Percentiles rank a stretch among this genome's conserved stretches.
Conservation (phyloP, 1,139 yeast species). For the Saccharomyces uvarum region DNA sequence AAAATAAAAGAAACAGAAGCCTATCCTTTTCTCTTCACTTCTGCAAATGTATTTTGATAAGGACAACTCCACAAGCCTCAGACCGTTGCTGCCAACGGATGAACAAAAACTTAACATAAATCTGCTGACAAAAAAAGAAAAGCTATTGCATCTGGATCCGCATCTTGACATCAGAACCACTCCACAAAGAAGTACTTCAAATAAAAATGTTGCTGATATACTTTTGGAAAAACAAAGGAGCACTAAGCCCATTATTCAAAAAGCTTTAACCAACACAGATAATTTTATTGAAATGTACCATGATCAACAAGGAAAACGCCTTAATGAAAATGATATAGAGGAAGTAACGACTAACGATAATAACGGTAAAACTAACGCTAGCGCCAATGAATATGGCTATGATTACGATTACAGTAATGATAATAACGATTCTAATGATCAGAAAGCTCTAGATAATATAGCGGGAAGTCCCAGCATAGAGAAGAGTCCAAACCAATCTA, state of each 20-base stretch:
- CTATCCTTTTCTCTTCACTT: background rate
- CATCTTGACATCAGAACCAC: constrained; percentile 3
- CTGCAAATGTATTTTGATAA: constrained; percentile 3
- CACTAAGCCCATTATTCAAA: constrained; percentile 12
- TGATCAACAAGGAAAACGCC: constrained; percentile 4
- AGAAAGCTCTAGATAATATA: background rate
- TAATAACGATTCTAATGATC: constrained; percentile 42
- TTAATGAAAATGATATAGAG: constrained; percentile 6
- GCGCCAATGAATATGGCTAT: constrained; percentile 3
- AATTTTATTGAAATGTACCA: constrained; percentile 22
- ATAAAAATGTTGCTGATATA: constrained; percentile 15
- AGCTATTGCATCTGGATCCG: background rate
- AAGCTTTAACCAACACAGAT: constrained; percentile 24
- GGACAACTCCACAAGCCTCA: constrained; percentile 5
- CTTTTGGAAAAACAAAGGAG: constrained; percentile 5
- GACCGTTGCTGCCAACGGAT: constrained; percentile 24
- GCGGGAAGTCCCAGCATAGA: background rate
- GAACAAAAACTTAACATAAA: constrained; percentile 13
- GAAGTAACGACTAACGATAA: constrained; percentile 16
- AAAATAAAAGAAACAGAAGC: background rate
- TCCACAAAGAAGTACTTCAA: constrained; percentile 14
- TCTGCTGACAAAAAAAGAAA: constrained; percentile 1
- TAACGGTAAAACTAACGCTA: background rate
- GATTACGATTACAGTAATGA: constrained; percentile 50
- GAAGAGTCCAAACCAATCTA: background rate